Evolutionary conservation across 2,329 filamentous ascomycete species (phyloP).

Genomic region (Exutisphaerella laricina): DNA sequence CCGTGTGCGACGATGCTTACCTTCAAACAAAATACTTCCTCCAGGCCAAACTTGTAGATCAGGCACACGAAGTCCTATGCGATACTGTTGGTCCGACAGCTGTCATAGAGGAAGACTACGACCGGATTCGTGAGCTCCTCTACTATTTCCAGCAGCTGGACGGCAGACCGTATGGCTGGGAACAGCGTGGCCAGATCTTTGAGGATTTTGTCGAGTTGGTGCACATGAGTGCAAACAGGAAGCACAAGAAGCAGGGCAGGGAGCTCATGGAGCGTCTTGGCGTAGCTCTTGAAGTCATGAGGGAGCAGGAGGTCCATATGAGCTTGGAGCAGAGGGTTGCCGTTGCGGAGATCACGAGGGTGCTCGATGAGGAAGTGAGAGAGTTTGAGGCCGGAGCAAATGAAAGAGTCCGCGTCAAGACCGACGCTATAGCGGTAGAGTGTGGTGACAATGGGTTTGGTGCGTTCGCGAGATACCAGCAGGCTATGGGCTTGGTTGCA

Average conservation of each 20-base stretch:
- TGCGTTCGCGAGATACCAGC: constrained; percentile 44
- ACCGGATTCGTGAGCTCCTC: constrained; percentile 62
- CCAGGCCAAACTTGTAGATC: constrained; percentile 56
- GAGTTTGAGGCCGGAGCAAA: constrained; percentile 25
- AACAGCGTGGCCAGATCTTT: constrained; percentile 74
- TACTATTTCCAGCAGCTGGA: constrained; percentile 63
- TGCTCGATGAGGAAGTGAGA: constrained; percentile 62
- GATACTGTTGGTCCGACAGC: constrained; percentile 73
- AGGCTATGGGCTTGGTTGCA: constrained; percentile 76
- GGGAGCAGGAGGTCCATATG: constrained; percentile 39
- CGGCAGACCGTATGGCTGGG: constrained; percentile 56
- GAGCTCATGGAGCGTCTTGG: constrained; percentile 27
- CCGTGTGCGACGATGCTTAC: constrained; percentile 61
- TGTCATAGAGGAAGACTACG: constrained; percentile 77
- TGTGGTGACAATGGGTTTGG: constrained; percentile 35
- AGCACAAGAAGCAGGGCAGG: constrained; percentile 30
- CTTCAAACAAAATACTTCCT: constrained; percentile 75
- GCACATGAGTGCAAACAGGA: constrained; percentile 25
- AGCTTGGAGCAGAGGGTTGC: constrained; percentile 59
- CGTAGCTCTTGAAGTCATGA: constrained; percentile 36
- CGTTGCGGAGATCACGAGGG: constrained; percentile 72
- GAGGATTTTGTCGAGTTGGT: constrained; percentile 19
- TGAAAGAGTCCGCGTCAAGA: constrained; percentile 7
- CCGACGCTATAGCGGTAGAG: constrained; percentile 29
- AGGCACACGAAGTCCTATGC: constrained; percentile 79